A percentile compares a stretch with the other conserved stretches of the same genome.
phyloP scores from a whole-genome alignment of 2,329 filamentous ascomycete species.

The Boeremia lycopersici region DNA sequence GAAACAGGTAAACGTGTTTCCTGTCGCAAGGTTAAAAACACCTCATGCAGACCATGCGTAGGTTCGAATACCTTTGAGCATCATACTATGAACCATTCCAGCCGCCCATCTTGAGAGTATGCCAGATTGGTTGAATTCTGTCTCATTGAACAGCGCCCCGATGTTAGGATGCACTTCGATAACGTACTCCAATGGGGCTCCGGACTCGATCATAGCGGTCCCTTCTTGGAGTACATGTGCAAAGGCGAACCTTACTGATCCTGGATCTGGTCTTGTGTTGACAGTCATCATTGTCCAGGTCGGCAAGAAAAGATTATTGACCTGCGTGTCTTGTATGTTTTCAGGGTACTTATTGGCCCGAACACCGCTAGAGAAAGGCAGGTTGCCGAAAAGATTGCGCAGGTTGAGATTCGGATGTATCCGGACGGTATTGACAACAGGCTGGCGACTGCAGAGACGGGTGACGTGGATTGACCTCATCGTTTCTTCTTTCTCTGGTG shows the following conservation, averaged over 20 bases:
- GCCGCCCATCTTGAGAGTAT: conserved; percentile 30
- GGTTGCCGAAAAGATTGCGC: conserved; percentile 24
- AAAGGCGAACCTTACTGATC: conserved; percentile 21
- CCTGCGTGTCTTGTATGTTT: conserved; percentile 17
- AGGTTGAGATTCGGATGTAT: conserved; percentile 31
- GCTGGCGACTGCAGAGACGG: conserved; percentile 26
- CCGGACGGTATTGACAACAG: conserved; percentile 27
- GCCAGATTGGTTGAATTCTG: conserved; percentile 23
- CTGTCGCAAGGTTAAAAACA: conserved; percentile 6
- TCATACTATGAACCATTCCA: conserved; percentile 29
- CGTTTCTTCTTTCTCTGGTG: conserved; percentile 6
- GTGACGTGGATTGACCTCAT: conserved; percentile 25
- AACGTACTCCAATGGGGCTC: conserved; percentile 15
- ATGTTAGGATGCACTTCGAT: conserved; percentile 31
- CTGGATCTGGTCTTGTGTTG: conserved; percentile 28
- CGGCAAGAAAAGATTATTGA: conserved; percentile 27
- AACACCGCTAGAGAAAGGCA: conserved; percentile 22
- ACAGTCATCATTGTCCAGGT: conserved; percentile 35
- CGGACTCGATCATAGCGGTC: conserved; percentile 18
- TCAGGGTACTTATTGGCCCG: conserved; percentile 17
- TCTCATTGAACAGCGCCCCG: conserved; percentile 29
- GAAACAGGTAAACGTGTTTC: conserved; percentile 33
- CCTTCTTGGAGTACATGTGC: conserved; percentile 20
- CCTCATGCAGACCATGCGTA: not conserved
- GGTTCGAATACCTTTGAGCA: conserved; percentile 22